phyloP scores from a whole-genome alignment of 345 rosid species.

The Bretschneidera sinensis region DNA sequence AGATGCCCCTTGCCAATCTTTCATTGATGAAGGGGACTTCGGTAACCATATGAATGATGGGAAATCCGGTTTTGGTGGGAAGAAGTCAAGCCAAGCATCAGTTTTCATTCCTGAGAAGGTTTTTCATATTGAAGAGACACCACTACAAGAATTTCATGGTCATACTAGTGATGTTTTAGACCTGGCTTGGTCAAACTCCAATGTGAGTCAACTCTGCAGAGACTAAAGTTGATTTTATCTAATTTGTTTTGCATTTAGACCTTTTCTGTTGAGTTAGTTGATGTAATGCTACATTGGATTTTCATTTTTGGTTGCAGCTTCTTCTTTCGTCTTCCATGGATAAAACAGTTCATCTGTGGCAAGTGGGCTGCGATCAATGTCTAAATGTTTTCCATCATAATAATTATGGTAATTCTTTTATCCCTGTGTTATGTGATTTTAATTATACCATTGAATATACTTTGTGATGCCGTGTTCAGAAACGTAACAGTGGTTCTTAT shows the following conservation, averaged over 20 bases:
- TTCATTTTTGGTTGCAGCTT: conserved; percentile 37
- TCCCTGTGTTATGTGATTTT: not conserved
- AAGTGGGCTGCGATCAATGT: conserved; percentile 45
- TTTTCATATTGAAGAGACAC: conserved; percentile 60
- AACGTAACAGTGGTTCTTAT: conserved; percentile 9
- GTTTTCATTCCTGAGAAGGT: conserved; percentile 59
- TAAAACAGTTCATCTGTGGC: conserved; percentile 78
- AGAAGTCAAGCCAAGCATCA: conserved; percentile 25
- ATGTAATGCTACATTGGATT: not conserved
- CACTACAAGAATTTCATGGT: conserved; percentile 70
- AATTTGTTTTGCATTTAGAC: not conserved
- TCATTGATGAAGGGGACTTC: conserved; percentile 23
- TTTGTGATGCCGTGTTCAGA: not conserved
- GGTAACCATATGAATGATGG: conserved; percentile 9
- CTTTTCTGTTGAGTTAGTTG: not conserved
- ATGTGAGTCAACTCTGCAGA: too few relatives aligned
- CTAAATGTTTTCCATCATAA: conserved; percentile 55
- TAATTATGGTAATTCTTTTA: conserved; percentile 52
- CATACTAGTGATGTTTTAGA: conserved; percentile 69
- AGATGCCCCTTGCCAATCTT: conserved; percentile 29
- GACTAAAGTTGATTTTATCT: not conserved
- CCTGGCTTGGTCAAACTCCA: conserved; percentile 79
- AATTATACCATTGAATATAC: not conserved
- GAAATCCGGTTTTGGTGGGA: conserved; percentile 19
- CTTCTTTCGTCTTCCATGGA: conserved; percentile 81